Evolutionary conservation across 129 eudicot genomes (phyloP), one percentile per base, ranked within the genome.

Genomic region (Solidago caesia): DNA sequence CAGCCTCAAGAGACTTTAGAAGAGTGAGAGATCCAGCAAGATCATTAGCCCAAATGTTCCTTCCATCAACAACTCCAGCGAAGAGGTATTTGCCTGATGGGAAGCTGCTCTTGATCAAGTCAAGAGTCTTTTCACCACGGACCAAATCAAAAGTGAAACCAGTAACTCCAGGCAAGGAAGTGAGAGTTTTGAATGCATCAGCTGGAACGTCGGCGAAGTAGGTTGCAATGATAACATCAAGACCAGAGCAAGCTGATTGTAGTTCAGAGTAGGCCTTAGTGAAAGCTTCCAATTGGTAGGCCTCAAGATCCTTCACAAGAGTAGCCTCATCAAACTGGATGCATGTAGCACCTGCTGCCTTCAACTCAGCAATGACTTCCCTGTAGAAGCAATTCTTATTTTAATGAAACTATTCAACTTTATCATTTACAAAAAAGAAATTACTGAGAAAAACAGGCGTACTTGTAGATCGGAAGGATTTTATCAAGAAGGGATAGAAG

Each of bases 21-120:
- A 80, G 77, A 61, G 41, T 4, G 26, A 88, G 86, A 27, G 97
- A 91, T 64, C 89, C 81, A 75, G 84, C 75, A 67, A 91, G 95
- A 74, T 88, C 97, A 75, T 91, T 91, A 67, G 97, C 97, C 97
- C 97, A 91, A n/a, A 91, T 88, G 86, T 88, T 91, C 75, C 97
- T 84, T 73, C 97, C 97, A 72, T 91, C 97, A 59, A 91, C 97
- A 71, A 91, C 90, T 58, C 97, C 97, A 60, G 92, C 97, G 79
- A 88, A 91, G 2, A 87, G 87, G 81, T 87, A 82, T 82, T 87
- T 87, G 45, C 88, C 89, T 0, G 85, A 81, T 39, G 91, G 91
- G 79, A 87, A 84, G 69, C 51, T 79, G 77, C 77, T 75, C 83
- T 87, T 87, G 75, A 87, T 84, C 82, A 87, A 81, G 13, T 84